Evolutionary conservation across 257 asterid genomes (phyloP).

Genomic region (Asclepias syriaca): DNA sequence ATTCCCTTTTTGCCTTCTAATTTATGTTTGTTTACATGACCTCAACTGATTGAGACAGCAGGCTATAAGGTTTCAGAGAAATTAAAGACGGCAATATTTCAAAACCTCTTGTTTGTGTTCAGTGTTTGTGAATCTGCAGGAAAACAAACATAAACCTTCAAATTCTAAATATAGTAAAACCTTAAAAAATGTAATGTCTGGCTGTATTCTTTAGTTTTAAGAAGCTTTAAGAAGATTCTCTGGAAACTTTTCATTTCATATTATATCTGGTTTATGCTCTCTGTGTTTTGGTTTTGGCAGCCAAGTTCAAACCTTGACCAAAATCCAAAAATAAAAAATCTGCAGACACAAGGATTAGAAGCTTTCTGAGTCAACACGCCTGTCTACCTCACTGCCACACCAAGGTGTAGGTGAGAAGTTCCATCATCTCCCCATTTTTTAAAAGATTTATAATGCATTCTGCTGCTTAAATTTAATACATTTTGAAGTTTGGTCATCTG

Average conservation of each 20-base stretch:
- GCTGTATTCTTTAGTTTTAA: too few relatives aligned
- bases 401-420: slow-evolving; percentile 1
- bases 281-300: neutral
- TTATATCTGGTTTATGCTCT: too few relatives aligned
- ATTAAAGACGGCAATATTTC: slow-evolving; percentile 1
- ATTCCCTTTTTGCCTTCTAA: slow-evolving; percentile 9
- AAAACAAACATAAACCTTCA: neutral
- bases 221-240: neutral
- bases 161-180: neutral
- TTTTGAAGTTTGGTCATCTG: slow-evolving; percentile 9
- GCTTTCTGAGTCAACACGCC: slow-evolving; percentile 12
- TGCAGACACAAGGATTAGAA: neutral
- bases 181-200: too few relatives aligned
- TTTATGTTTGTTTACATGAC: neutral
- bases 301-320: neutral
- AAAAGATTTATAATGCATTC: neutral
- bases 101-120: neutral
- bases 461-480: slow-evolving; percentile 1
- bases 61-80: neutral
- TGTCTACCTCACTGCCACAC: neutral
- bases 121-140: neutral
- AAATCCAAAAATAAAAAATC: neutral
- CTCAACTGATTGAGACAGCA: neutral
- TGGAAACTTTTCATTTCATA: neutral
- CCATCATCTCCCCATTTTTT: neutral